Conservation (phyloP, 1,284 basidiomycete species). For the Cutaneotrichosporon cavernicola region DNA sequence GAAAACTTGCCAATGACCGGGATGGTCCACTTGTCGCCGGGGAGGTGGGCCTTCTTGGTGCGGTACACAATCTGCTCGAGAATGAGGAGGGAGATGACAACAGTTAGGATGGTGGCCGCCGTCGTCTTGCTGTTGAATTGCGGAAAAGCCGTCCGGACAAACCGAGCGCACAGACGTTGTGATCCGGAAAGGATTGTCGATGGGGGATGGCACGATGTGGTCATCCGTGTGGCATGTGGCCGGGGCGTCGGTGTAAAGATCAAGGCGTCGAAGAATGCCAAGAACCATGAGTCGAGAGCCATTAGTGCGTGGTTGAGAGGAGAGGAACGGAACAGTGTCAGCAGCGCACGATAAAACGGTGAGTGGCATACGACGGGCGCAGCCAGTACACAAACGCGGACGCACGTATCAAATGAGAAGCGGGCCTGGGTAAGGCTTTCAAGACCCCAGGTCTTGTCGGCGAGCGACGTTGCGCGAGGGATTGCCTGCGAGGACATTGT, state of each 20-base stretch:
- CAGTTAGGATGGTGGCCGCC: conserved; percentile 45
- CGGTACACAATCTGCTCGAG: conserved; percentile 73
- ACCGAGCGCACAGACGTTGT: conserved; percentile 4
- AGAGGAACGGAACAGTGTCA: conserved; percentile 4
- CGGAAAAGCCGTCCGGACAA: neutral
- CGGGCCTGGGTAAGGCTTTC: conserved; percentile 43
- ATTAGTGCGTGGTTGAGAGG: neutral
- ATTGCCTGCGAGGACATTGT: conserved; percentile 40
- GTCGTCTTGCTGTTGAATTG: conserved; percentile 43
- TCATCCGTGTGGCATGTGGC: conserved; percentile 2
- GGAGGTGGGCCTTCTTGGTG: conserved; percentile 79
- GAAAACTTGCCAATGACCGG: conserved; percentile 91
- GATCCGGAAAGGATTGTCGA: conserved; percentile 3
- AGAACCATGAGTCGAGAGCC: conserved; percentile 2
- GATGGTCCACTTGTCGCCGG: conserved; percentile 86
- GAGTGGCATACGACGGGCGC: no score
- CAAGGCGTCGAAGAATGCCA: neutral
- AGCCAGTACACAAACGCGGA: conserved; percentile 11
- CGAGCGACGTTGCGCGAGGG: conserved; percentile 42
- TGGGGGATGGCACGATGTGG: neutral
- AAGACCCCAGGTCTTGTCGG: conserved; percentile 46
- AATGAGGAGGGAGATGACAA: conserved; percentile 48
- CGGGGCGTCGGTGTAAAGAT: no score
- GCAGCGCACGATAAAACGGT: neutral
- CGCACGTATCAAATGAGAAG: conserved; percentile 48